Evolutionary conservation across 768 basidiomycete species (phyloP).

Genomic region (Fomitopsis serialis): DNA sequence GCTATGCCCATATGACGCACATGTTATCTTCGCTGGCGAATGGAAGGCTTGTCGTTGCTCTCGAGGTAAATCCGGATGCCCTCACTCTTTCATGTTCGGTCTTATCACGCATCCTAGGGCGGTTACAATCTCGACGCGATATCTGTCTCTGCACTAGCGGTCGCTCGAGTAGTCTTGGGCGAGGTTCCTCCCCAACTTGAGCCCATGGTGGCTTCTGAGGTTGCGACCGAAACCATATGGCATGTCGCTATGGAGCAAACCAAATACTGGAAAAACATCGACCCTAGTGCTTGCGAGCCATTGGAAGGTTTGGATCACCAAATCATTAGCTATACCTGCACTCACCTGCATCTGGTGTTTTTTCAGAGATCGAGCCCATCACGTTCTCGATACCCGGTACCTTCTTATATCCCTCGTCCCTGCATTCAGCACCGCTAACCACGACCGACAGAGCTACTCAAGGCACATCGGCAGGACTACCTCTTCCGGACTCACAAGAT

Average conservation of each 20-base stretch:
- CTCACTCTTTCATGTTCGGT: background rate
- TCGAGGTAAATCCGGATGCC: slow-evolving; percentile 59
- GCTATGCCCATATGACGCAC: slow-evolving; percentile 98
- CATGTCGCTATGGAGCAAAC: slow-evolving; percentile 84
- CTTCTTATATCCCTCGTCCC: background rate
- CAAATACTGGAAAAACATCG: slow-evolving; percentile 86
- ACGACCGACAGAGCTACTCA: slow-evolving; percentile 63
- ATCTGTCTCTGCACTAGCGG: slow-evolving; percentile 81
- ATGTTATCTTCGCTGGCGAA: slow-evolving; percentile 88
- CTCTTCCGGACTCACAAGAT: slow-evolving; percentile 72
- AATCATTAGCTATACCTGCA: no score
- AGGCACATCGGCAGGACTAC: slow-evolving; percentile 82
- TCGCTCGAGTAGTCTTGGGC: slow-evolving; percentile 83
- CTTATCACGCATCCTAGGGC: slow-evolving; percentile 48
- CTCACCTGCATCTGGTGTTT: background rate
- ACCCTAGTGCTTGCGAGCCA: slow-evolving; percentile 78
- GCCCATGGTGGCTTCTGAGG: slow-evolving; percentile 68
- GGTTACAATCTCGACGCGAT: slow-evolving; percentile 93
- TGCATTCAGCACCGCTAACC: background rate
- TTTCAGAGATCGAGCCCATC: slow-evolving; percentile 54
- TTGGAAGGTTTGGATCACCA: slow-evolving; percentile 50
- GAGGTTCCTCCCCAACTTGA: slow-evolving; percentile 75
- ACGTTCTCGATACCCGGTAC: slow-evolving; percentile 66
- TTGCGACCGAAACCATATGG: slow-evolving; percentile 86
- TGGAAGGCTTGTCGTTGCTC: slow-evolving; percentile 85